Evolutionary conservation across 148 eudicot species (phyloP).

Genomic region (Limonium bicolor): DNA sequence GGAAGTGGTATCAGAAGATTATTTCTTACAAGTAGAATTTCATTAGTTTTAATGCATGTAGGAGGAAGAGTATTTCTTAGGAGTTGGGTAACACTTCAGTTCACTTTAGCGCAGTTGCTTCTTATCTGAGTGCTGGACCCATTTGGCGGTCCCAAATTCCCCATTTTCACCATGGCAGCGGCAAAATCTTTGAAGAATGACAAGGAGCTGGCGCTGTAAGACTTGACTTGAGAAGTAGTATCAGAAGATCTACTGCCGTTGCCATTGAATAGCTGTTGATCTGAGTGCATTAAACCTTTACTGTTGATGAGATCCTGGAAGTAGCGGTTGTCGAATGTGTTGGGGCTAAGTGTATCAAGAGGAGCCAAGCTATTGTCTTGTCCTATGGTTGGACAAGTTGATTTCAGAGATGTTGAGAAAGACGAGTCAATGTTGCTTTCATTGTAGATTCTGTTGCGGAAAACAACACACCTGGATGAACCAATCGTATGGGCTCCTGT

Average conservation of each 20-base stretch:
- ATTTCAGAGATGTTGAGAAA: neutral
- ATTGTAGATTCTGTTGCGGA: neutral
- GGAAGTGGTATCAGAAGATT: too few relatives aligned
- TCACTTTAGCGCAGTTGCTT: slow-evolving; percentile 10
- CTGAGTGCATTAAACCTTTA: slow-evolving; percentile 12
- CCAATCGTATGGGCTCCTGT: slow-evolving; percentile 8
- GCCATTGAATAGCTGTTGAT: slow-evolving; percentile 15
- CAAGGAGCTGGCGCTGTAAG: neutral
- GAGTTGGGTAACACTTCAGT: too few relatives aligned
- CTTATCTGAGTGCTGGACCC: slow-evolving; percentile 8
- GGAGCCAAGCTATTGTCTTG: slow-evolving; percentile 7
- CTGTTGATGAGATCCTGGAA: slow-evolving; percentile 8
- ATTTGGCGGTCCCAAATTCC: slow-evolving; percentile 7
- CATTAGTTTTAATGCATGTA: too few relatives aligned
- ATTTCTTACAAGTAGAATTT: too few relatives aligned
- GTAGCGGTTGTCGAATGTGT: slow-evolving; percentile 8
- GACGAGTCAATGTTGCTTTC: neutral
- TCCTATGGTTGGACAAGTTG: slow-evolving; percentile 8
- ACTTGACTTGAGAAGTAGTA: slow-evolving; percentile 9
- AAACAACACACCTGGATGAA: neutral
- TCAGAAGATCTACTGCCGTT: too few relatives aligned
- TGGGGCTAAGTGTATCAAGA: slow-evolving; percentile 4
- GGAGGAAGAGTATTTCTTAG: too few relatives aligned
- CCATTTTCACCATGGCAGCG: slow-evolving; percentile 9
- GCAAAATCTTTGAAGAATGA: slow-evolving; percentile 7